Evolutionary conservation across 371 early-diverging fungal species (phyloP).

Genomic region (Nosema muscidifuracis): DNA sequence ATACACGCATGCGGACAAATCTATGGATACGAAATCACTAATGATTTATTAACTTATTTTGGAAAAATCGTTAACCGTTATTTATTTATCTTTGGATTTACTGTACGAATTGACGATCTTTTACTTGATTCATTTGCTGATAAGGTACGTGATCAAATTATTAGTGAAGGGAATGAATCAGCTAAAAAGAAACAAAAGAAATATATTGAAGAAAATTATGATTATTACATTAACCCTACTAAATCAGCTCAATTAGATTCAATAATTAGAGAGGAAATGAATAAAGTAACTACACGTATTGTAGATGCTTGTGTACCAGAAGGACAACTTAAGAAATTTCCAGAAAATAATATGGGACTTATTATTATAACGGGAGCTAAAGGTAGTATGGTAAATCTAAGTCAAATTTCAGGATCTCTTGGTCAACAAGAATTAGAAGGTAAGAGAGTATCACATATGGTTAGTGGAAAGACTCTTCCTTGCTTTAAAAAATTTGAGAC

Average conservation of each 20-base stretch:
- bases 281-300: slow-evolving; percentile 30
- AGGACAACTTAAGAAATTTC: slow-evolving; percentile 75
- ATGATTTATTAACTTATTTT: slow-evolving; percentile 80
- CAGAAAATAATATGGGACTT: slow-evolving; percentile 90
- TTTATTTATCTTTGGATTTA: slow-evolving; percentile 79
- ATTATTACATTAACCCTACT: slow-evolving; percentile 21
- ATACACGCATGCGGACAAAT: slow-evolving; percentile 91
- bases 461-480: slow-evolving; percentile 87
- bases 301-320: slow-evolving; percentile 70
- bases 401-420: slow-evolving; percentile 91
- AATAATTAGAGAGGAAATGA: slow-evolving; percentile 38
- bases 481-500: slow-evolving; percentile 70
- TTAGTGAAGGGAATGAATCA: slow-evolving; percentile 67
- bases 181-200: slow-evolving; percentile 8
- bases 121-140: slow-evolving; percentile 64
- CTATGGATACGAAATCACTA: slow-evolving; percentile 81
- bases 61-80: slow-evolving; percentile 84
- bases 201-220: slow-evolving; percentile 12
- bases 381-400: slow-evolving; percentile 89
- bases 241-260: slow-evolving; percentile 37
- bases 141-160: slow-evolving; percentile 60
- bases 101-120: slow-evolving; percentile 97
- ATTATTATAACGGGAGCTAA: slow-evolving; percentile 98
- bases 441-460: slow-evolving; percentile 92
- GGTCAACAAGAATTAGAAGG: slow-evolving; percentile 99